These are phyloP conservation scores for Pythium myriotylum DNA, from an alignment of 352 stramenopile species.

Conservation along the genomic window DNA sequence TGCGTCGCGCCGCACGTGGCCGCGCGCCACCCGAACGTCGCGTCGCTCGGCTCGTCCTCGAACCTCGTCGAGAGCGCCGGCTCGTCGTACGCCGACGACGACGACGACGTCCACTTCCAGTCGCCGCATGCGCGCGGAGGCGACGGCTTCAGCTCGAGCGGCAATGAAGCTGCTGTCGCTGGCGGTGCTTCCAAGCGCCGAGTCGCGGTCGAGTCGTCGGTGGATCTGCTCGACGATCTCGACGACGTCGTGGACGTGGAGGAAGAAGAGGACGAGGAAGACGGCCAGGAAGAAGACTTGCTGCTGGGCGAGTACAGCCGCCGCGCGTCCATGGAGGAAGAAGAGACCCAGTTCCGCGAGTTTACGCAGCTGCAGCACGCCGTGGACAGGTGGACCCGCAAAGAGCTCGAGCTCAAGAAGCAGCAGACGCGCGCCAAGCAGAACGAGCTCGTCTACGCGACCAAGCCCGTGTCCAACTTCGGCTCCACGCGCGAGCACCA, in stretches of 20 bases:
- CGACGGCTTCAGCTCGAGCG: conserved; percentile 6
- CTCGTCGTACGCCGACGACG: conserved; percentile 19
- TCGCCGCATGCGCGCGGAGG: conserved; percentile 29
- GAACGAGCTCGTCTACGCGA: conserved; percentile 33
- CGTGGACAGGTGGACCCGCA: conserved; percentile 50
- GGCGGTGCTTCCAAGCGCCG: too few species aligned
- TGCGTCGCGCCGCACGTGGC: conserved; percentile 54
- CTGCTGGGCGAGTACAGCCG: conserved; percentile 37
- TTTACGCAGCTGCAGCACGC: conserved; percentile 57
- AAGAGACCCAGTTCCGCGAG: conserved; percentile 51
- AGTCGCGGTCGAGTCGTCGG: conserved; percentile 5
- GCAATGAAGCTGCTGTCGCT: too few species aligned
- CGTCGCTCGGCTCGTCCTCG: conserved; percentile 8
- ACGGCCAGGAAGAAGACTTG: conserved; percentile 42
- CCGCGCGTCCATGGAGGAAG: conserved; percentile 55
- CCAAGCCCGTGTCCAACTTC: conserved; percentile 37
- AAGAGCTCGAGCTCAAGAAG: conserved; percentile 46
- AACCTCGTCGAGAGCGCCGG: conserved; percentile 8
- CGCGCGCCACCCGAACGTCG: conserved; percentile 45
- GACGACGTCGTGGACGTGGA: conserved; percentile 41
- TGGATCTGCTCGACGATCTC: conserved; percentile 41
- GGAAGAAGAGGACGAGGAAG: conserved; percentile 47
- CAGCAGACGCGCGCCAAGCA: conserved; percentile 41
- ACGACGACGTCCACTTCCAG: conserved; percentile 60
- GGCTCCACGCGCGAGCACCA: conserved; percentile 45